phyloP scores from a whole-genome alignment of 345 rosid species.

The Toxicodendron radicans region DNA sequence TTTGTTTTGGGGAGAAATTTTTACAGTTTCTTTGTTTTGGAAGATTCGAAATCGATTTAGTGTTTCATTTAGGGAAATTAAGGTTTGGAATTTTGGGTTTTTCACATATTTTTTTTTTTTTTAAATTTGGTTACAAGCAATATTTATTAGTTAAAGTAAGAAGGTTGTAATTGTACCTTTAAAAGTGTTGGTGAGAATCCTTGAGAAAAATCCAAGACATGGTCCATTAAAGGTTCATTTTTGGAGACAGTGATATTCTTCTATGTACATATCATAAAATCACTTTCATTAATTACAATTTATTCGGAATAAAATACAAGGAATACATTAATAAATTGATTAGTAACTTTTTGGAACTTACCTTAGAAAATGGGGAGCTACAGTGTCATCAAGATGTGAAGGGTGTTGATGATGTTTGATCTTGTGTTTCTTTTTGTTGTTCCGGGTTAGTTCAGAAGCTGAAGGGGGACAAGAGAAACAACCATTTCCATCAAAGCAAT shows the following conservation, averaged over 20 bases:
- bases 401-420: constrained; percentile 31
- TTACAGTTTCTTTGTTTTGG: no score
- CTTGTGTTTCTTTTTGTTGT: constrained; percentile 39
- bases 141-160: not conserved
- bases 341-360: constrained; percentile 24
- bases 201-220: constrained; percentile 43
- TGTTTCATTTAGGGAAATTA: no score
- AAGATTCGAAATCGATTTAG: no score
- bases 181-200: constrained; percentile 47
- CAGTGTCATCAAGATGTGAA: constrained; percentile 74
- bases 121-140: no score
- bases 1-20: no score
- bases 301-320: not conserved
- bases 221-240: constrained; percentile 36
- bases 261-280: constrained; percentile 32
- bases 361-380: constrained; percentile 57
- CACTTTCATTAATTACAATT: not conserved
- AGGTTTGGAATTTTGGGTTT: no score
- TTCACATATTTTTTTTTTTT: no score
- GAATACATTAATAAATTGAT: not conserved
- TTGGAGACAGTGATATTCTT: constrained; percentile 20
- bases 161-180: constrained; percentile 30
- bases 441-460: constrained; percentile 29
- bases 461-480: constrained; percentile 16
- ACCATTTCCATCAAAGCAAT: constrained; percentile 37